Evolutionary conservation across 495 filamentous ascomycete species (phyloP), one percentile per base, ranked within the genome.

Genomic region (Thozetella sp.): DNA sequence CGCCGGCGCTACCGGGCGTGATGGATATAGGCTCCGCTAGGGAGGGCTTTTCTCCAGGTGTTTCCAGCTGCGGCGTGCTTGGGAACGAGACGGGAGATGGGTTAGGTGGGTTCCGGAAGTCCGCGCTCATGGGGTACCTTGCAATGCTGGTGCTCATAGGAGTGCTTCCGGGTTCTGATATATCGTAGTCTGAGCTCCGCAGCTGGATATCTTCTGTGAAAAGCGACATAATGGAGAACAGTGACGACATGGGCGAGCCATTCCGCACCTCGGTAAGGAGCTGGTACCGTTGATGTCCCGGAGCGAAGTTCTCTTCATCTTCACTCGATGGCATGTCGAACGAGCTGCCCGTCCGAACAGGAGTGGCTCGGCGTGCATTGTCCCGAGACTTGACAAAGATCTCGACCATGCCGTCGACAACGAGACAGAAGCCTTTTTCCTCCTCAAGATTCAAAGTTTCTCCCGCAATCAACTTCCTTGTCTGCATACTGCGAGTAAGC

Each of bases 191-290:
- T 1, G 84, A 76, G 52, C 87, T 81, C 24, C 86, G 85, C 26
- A 98, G 75, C 59, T 92, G 88, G 46, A 99, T 86, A 67, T 97
- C 93, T 72, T 98, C 95, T 3, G 95, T 98, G 65, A 99, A 99
- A 0, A 99, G 78, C 2, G 93, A 95, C 67, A 99, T 87, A 55
- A 99, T 96, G 1, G 96, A 97, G 74, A 99, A 99, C 4, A 99
- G 74, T 0, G 95, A 98, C 25, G 95, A 98, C 94, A 99, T 97
- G 2, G 95, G 94, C 11, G 95, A 94, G 20, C 95, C 95, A 67
- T 98, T 99, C 72, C 97, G 96, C 43, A 99, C 95, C 70, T 99
- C 95, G 2, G 95, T 99, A 43, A 99, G 81, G 20, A 98, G 80
- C 73, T 98, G 94, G 71, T 97, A 69, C 81, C 91, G 76, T 88